Evolutionary conservation across 2,329 filamentous ascomycete genomes (phyloP), one percentile per base, ranked within the genome.

Genomic region (Sphaerulina populicola): DNA sequence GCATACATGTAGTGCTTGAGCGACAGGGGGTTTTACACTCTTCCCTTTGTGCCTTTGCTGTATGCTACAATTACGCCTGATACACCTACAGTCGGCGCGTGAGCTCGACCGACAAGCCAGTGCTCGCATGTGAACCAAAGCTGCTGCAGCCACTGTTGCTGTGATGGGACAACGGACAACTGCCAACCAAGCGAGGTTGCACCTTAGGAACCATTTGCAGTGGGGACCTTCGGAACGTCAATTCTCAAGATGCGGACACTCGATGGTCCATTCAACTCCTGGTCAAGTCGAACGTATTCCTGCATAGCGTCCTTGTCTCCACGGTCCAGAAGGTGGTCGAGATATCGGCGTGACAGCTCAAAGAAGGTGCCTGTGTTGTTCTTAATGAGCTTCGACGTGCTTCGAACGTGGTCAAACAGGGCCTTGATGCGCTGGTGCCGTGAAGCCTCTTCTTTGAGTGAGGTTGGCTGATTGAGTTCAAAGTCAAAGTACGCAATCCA

Each of bases 401-500:
- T 74, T 31, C 84, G 78, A 62, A 95, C 78, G 61, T 88, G 81
- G 18, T 86, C 78, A 63, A 91, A 81, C 10, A 96, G 85, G 47
- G 83, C 78, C 71, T 88, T 88, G 65, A 97, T 81, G n/a, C 83
- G 83, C 57, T 82, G 75, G 47, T 82, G 81, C 51, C 88, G 81
- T 51, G 80, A 73, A 1, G 74, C 61, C 63, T 91, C 86, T 2
- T 77, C 75, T 44, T 82, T 78, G 1, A 75, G 71, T 55, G 74
- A 82, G 1, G 83, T 84, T 9, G 87, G 85, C 67, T 95, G 90
- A 51, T 86, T 82, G 44, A 94, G 75, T 72, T 98, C 93, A 64
- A 98, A 95, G 52, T 85, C 75, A 49, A 97, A 78, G 75, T 89
- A 97, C 63, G 81, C 86, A 60, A 82, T 77, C 91, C 93, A 98